A percentile compares a stretch with the other conserved stretches of the same genome.
These are phyloP conservation scores for Pestalotiopsis sp. DNA, from an alignment of 2,329 filamentous ascomycete species.

Conservation along the genomic window DNA sequence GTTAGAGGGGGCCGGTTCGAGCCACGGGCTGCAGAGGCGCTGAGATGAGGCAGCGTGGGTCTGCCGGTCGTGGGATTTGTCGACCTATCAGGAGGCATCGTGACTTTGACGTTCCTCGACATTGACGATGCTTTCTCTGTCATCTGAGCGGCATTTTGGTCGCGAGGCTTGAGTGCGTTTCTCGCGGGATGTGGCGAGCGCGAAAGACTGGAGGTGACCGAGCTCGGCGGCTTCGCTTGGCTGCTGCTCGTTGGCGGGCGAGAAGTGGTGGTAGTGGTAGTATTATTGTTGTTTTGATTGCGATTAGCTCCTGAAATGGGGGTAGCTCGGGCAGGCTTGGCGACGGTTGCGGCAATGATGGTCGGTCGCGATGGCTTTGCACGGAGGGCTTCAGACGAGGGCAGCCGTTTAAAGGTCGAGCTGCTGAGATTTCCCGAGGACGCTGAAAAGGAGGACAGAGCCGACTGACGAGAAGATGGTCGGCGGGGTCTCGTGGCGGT, in stretches of 20 bases:
- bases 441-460: slow-evolving; percentile 10
- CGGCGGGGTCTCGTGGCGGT: slow-evolving; percentile 9
- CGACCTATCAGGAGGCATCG: slow-evolving; percentile 47
- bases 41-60: slow-evolving; percentile 70
- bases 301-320: background rate
- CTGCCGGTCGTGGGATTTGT: slow-evolving; percentile 48
- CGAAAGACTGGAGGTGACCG: background rate
- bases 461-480: slow-evolving; percentile 15
- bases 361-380: slow-evolving; percentile 5
- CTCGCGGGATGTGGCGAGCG: slow-evolving; percentile 6
- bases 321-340: slow-evolving; percentile 9
- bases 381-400: slow-evolving; percentile 16
- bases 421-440: slow-evolving; percentile 6
- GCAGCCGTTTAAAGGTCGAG: slow-evolving; percentile 13
- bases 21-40: slow-evolving; percentile 60
- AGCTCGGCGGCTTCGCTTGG: background rate
- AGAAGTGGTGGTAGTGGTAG: background rate
- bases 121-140: slow-evolving; percentile 24
- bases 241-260: background rate
- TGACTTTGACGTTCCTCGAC: slow-evolving; percentile 28
- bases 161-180: slow-evolving; percentile 26
- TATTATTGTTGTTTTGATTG: background rate
- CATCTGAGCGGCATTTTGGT: slow-evolving; percentile 40
- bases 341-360: slow-evolving; percentile 14
- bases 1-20: slow-evolving; percentile 51